A percentile compares a stretch with the other conserved stretches of the same genome.
Evolutionary conservation across 164 flowering plant species (phyloP).

Genomic region (Nymphaea thermarum): DNA sequence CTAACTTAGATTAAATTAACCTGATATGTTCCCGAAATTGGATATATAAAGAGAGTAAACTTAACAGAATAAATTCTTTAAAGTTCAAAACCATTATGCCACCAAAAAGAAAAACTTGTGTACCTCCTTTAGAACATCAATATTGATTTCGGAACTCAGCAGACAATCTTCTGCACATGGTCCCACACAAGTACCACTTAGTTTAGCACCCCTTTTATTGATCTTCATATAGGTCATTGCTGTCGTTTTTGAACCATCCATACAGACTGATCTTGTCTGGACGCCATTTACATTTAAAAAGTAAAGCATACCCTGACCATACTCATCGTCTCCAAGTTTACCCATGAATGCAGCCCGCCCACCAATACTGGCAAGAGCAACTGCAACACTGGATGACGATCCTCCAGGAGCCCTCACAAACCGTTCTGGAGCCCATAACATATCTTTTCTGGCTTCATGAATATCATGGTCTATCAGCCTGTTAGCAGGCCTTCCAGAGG

Average conservation of each 20-base stretch:
- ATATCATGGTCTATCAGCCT: slow-evolving; percentile 65
- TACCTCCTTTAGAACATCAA: slow-evolving; percentile 89
- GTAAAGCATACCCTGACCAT: slow-evolving; percentile 59
- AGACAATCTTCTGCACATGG: slow-evolving; percentile 83
- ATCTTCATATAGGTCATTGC: slow-evolving; percentile 55
- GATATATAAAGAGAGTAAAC: too few relatives aligned
- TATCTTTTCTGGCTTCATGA: slow-evolving; percentile 53
- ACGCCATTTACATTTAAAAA: slow-evolving; percentile 55
- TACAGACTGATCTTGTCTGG: slow-evolving; percentile 56
- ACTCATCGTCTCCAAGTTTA: slow-evolving; percentile 78
- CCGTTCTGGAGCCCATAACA: slow-evolving; percentile 53
- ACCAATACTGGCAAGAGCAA: slow-evolving; percentile 70
- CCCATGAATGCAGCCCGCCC: slow-evolving; percentile 94
- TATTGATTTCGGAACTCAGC: slow-evolving; percentile 65
- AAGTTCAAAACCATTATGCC: not conserved
- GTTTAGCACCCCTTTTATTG: slow-evolving; percentile 40
- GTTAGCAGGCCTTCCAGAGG: slow-evolving; percentile 80
- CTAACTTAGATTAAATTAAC: too few relatives aligned
- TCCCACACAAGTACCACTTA: slow-evolving; percentile 42
- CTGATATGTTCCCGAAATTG: too few relatives aligned
- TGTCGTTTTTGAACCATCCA: slow-evolving; percentile 40
- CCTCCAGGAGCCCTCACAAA: slow-evolving; percentile 72
- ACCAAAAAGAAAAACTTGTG: not conserved
- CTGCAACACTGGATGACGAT: slow-evolving; percentile 57
- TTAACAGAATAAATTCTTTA: too few relatives aligned